phyloP scores from a whole-genome alignment of 495 filamentous ascomycete genomes.

The Platismatia glauca region DNA sequence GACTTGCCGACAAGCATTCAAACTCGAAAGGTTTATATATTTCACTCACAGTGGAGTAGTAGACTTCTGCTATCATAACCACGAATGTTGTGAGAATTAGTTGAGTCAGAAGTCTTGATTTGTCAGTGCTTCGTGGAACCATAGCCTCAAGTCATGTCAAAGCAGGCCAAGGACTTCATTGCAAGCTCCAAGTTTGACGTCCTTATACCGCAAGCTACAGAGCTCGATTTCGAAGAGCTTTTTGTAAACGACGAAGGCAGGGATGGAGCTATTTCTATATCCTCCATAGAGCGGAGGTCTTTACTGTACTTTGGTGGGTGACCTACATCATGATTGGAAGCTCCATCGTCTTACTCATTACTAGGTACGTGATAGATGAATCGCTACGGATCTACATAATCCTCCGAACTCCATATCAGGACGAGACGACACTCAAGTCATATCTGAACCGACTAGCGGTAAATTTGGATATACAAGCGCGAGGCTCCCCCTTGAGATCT shows the following conservation, averaged over 20 bases:
- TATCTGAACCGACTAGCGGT: constrained; percentile 57
- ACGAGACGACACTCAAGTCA: constrained; percentile 48
- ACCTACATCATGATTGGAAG: constrained; percentile 20
- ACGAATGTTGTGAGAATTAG: neutral
- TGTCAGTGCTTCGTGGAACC: too few species aligned
- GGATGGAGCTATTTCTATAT: constrained; percentile 38
- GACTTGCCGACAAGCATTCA: constrained; percentile 3
- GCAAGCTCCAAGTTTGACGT: constrained; percentile 68
- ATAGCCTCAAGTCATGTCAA: constrained; percentile 6
- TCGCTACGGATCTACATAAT: constrained; percentile 62
- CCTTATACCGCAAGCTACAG: constrained; percentile 62
- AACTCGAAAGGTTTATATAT: too few species aligned
- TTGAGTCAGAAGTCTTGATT: too few species aligned
- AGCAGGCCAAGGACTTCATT: constrained; percentile 45
- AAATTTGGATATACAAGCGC: constrained; percentile 61
- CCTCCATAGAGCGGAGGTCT: constrained; percentile 41
- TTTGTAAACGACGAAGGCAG: constrained; percentile 43
- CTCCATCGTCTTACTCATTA: constrained; percentile 52
- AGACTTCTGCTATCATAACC: too few species aligned
- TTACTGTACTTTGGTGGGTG: constrained; percentile 64
- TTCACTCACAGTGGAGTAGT: too few species aligned
- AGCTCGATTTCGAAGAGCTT: constrained; percentile 54
- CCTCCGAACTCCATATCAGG: constrained; percentile 55
- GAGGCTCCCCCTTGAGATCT: constrained; percentile 45
- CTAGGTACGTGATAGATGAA: constrained; percentile 60